Evolutionary conservation across 192 early-diverging fungal genomes (phyloP).

Genomic region (Coemansia sp.): DNA sequence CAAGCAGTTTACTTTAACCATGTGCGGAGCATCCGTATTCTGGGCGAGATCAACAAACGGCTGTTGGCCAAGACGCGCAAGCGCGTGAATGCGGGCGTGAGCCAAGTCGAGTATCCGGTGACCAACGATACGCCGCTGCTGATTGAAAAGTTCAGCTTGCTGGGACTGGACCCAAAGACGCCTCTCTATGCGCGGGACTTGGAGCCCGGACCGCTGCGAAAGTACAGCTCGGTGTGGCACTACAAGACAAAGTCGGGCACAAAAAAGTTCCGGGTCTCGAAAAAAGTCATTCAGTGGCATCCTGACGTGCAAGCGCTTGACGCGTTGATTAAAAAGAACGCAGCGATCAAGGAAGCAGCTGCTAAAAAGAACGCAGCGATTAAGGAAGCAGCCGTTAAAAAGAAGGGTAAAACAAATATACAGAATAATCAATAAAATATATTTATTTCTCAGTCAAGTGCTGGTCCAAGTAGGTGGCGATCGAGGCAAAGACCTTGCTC

Average conservation of each 20-base stretch:
- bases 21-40: conserved; percentile 37
- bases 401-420: conserved; percentile 5
- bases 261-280: conserved; percentile 29
- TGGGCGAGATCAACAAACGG: conserved; percentile 27
- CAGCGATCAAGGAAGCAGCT: neutral
- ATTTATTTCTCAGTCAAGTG: conserved; percentile 3
- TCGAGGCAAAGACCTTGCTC: conserved; percentile 43
- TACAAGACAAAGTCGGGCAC: conserved; percentile 8
- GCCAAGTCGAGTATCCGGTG: conserved; percentile 46
- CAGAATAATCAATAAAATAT: conserved; percentile 1
- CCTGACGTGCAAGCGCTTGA: conserved; percentile 42
- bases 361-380: conserved; percentile 18
- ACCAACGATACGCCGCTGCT: conserved; percentile 31
- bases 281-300: conserved; percentile 42
- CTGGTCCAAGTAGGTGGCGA: conserved; percentile 20
- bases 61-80: conserved; percentile 8
- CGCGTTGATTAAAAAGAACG: conserved; percentile 32
- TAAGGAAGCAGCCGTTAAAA: conserved; percentile 1
- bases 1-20: conserved; percentile 41
- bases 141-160: conserved; percentile 30
- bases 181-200: conserved; percentile 37
- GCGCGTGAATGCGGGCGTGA: conserved; percentile 13
- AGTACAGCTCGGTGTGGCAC: conserved; percentile 37
- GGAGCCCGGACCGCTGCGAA: conserved; percentile 26
- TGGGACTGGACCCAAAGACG: conserved; percentile 22